Base-by-base conservation (phyloP, 2,329 filamentous ascomycete species). In the Cephalotrichum gorgonifer region DNA sequence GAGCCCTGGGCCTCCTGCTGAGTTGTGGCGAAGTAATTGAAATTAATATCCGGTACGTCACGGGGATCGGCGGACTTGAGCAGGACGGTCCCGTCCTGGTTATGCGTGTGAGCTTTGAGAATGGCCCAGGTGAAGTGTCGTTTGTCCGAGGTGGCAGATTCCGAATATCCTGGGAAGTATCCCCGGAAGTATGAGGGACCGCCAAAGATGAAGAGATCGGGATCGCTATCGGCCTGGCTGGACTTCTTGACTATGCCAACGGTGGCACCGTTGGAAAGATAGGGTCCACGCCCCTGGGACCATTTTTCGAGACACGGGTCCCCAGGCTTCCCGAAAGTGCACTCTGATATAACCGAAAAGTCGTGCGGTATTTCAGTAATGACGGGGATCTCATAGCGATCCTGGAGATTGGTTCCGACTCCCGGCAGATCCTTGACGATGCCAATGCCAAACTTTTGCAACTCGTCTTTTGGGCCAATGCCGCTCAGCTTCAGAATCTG, bases 31-130 rank as follows among this genome's bases (percentile, higher is more conserved):
- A 69, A 81, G 57, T 72, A 76, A 55, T 76, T 75, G 65, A 81
- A 81, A 58, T 74, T 71, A 57, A 83, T 82, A 28, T 74, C 62
- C 0, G 83, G 83, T n/a, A 73, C 72, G 47, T 85, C 82, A 1
- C 73, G 72, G 0, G 82, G 81, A 56, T 85, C 72, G 0, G 74
- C 66, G 0, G 79, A 83, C n/a, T 67, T 69, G 2, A 87, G 69
- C 2, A 65, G 75, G 14, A 87, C 80, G 0, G 71, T 79, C n/a
- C 84, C 83, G 7, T 71, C 71, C 44, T 72, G 69, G 42, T 86
- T 86, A 12, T 41, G 23, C 43, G 52, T 43, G n/a, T 44, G 31
- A 3, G 26, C 47, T 45, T 52, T 54, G 25, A 54, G 45, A 27
- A 55, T 49, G 50, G 41, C 46, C 27, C 48, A 46, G 26, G 45